phyloP scores from a whole-genome alignment of 2,329 filamentous ascomycete species.

The Verticillium alfalfae region DNA sequence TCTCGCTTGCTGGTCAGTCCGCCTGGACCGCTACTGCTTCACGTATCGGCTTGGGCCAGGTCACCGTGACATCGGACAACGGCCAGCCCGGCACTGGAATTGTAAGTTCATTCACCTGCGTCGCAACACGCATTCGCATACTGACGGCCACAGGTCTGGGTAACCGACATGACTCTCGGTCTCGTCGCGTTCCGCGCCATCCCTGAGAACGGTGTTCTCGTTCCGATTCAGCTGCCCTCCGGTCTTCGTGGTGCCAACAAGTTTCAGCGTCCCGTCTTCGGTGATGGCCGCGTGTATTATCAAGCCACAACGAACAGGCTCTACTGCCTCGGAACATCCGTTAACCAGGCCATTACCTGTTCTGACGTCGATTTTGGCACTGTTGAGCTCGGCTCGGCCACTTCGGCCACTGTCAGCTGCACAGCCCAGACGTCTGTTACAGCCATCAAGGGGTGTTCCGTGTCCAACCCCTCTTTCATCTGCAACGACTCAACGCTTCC shows the following conservation, averaged over 20 bases:
- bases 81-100: constrained; percentile 28
- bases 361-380: constrained; percentile 31
- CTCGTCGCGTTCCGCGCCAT: constrained; percentile 31
- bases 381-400: constrained; percentile 23
- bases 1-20: constrained; percentile 21
- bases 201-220: constrained; percentile 22
- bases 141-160: constrained; percentile 21
- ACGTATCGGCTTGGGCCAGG: constrained; percentile 19
- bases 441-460: constrained; percentile 26
- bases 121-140: not conserved
- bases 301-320: constrained; percentile 23
- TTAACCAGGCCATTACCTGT: constrained; percentile 33
- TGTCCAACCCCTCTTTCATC: constrained; percentile 27
- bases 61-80: constrained; percentile 28
- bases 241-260: constrained; percentile 30
- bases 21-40: constrained; percentile 14
- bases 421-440: constrained; percentile 29
- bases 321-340: constrained; percentile 29
- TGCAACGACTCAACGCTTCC: constrained; percentile 30
- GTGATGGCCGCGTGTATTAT: constrained; percentile 31
- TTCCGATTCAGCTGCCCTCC: constrained; percentile 26
- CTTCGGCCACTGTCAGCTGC: constrained; percentile 24
- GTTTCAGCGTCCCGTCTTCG: constrained; percentile 32
- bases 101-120: not conserved
- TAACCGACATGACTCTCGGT: constrained; percentile 29